Conservation (phyloP, 306 rosid genomes). For the Corylus heterophylla region DNA sequence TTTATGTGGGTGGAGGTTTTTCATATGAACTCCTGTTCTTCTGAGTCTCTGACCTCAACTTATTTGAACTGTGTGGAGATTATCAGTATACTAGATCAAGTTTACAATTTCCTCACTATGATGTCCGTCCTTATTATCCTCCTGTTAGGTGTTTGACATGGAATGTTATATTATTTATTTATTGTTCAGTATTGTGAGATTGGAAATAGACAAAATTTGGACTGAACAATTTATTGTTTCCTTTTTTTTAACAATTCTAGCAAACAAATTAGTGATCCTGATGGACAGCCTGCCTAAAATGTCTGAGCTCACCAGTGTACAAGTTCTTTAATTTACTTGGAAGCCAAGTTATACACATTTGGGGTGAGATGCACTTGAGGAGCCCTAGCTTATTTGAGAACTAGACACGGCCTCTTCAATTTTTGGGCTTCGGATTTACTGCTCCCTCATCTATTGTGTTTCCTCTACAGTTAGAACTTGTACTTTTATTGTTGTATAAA, state of each 20-base stretch:
- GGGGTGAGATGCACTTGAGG: constrained; percentile 28
- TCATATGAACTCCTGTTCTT: background rate
- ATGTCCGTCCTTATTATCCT: constrained; percentile 9
- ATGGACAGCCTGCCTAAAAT: constrained; percentile 15
- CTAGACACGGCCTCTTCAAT: constrained; percentile 24
- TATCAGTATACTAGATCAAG: background rate
- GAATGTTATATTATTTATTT: constrained; percentile 1
- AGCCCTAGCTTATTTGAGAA: constrained; percentile 28
- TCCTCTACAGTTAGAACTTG: constrained; percentile 31
- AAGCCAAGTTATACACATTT: constrained; percentile 31
- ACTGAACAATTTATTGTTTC: constrained; percentile 27
- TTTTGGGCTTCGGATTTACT: constrained; percentile 30
- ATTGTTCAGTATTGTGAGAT: background rate
- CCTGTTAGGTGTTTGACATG: background rate
- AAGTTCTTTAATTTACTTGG: constrained; percentile 23
- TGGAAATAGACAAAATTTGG: constrained; percentile 20
- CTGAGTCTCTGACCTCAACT: background rate
- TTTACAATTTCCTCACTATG: background rate
- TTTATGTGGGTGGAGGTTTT: constrained; percentile 1
- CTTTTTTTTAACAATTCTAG: constrained; percentile 34
- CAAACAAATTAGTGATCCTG: constrained; percentile 35
- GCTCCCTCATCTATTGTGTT: constrained; percentile 32
- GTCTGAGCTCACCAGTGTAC: constrained; percentile 30
- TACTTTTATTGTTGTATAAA: constrained; percentile 43
- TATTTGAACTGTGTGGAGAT: background rate